Base-by-base conservation (phyloP, 2,329 filamentous ascomycete species). In the Sarocladiaceae sp. region DNA sequence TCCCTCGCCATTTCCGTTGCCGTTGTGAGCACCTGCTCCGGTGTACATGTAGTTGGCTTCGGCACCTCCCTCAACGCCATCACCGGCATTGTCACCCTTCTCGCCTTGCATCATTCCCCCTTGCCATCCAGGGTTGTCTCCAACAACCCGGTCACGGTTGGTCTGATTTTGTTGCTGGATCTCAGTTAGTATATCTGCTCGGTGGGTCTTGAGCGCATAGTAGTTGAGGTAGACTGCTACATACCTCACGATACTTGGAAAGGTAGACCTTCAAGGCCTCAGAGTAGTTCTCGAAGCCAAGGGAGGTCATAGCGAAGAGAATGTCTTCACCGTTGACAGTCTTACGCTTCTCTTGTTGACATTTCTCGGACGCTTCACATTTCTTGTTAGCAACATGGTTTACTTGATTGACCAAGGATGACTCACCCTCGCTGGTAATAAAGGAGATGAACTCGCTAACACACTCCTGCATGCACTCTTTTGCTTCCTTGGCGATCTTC, bases 381-480 rank as follows among this genome's bases (percentile, higher is more conserved):
- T 25, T 10, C 22, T 8, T 12, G 26, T 48, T 7, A 33, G 25
- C 22, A 10, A n/a, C n/a, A 22, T 26, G 44, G 31, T 4, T 7
- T 26, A n/a, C n/a, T n/a, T n/a, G n/a, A n/a, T n/a, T n/a, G n/a
- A n/a, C n/a, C n/a, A n/a, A n/a, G n/a, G n/a, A n/a, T n/a, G n/a
- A 75, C 87, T 66, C 71, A 96, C 94, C 94, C 80, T 99, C 94
- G 70, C 93, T 97, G 31, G 94, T 99, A 67, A 99, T 97, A 78
- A 99, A 99, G 6, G 90, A 96, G 76, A 99, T 99, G 72, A 99
- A 99, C 74, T 99, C 94, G 84, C 92, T 97, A 54, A 99, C 94
- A 67, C 94, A 99, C 72, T 99, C 94, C 71, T 99, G 94, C 94
- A 99, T 97, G 74, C 94, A 99, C 70, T 99, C 94, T 71, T 99